Percentiles rank a stretch among this genome's conserved stretches.
Conservation (phyloP, 2,329 filamentous ascomycete species). For the Sclerotiophoma versabilis region DNA sequence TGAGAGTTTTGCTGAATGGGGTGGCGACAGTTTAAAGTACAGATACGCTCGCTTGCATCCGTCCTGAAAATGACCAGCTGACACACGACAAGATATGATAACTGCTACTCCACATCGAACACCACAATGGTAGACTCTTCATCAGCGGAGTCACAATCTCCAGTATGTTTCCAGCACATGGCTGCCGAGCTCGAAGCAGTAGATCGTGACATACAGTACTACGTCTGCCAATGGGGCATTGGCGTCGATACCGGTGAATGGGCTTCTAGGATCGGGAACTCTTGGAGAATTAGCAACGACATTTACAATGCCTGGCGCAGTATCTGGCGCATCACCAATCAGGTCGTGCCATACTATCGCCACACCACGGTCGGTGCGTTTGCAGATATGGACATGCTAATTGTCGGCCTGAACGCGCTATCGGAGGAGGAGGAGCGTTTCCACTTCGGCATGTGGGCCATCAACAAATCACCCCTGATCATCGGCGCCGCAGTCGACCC, state of each 20-base stretch:
- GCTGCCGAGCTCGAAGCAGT: conserved; percentile 33
- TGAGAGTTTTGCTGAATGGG: conserved; percentile 58
- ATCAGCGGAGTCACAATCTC: conserved; percentile 36
- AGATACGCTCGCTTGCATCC: not conserved
- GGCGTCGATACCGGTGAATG: conserved; percentile 46
- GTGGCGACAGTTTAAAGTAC: conserved; percentile 58
- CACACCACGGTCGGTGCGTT: conserved; percentile 39
- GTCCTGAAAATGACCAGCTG: conserved; percentile 33
- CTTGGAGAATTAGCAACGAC: conserved; percentile 48
- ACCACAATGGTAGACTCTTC: conserved; percentile 48
- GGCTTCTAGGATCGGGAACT: conserved; percentile 44
- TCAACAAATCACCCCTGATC: conserved; percentile 56
- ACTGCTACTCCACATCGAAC: conserved; percentile 40
- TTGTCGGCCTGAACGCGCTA: conserved; percentile 50
- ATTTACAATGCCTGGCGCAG: conserved; percentile 46
- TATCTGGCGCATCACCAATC: conserved; percentile 46
- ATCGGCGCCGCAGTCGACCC: conserved; percentile 51
- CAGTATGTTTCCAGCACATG: conserved; percentile 43
- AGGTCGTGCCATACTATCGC: conserved; percentile 41
- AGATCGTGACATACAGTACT: conserved; percentile 46
- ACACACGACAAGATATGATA: conserved; percentile 41
- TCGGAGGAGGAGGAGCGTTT: conserved; percentile 50
- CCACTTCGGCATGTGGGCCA: conserved; percentile 57
- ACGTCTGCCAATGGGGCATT: conserved; percentile 50
- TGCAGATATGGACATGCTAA: conserved; percentile 55